These are phyloP conservation scores for Hypoxylon sp. DNA, from an alignment of 2,329 filamentous ascomycete genomes.

Conservation along the genomic window DNA sequence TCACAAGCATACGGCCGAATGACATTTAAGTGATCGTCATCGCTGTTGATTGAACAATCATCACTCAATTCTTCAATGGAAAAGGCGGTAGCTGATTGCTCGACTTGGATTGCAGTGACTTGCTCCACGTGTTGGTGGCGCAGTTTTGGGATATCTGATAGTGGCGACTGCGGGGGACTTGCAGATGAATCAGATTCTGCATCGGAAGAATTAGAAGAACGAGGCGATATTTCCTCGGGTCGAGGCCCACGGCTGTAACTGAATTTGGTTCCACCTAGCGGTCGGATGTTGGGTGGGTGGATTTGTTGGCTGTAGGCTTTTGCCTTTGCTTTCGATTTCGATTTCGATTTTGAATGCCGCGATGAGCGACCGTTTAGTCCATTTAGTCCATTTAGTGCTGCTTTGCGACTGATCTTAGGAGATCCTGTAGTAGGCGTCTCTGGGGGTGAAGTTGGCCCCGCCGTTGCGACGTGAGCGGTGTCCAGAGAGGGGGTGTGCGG, in stretches of 20 bases:
- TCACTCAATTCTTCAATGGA: constrained; percentile 54
- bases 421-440: constrained; percentile 58
- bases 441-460: constrained; percentile 59
- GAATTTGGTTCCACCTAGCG: constrained; percentile 54
- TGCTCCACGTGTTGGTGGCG: constrained; percentile 44
- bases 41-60: constrained; percentile 49
- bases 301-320: constrained; percentile 47
- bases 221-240: constrained; percentile 54
- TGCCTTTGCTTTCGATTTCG: constrained; percentile 7
- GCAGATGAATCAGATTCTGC: constrained; percentile 48
- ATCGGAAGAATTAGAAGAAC: constrained; percentile 52
- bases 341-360: constrained; percentile 38
- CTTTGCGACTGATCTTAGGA: constrained; percentile 50
- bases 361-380: constrained; percentile 42
- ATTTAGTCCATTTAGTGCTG: constrained; percentile 37
- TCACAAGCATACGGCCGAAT: constrained; percentile 52
- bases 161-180: constrained; percentile 50
- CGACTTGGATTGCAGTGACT: constrained; percentile 36
- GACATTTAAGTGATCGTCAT: constrained; percentile 48
- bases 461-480: constrained; percentile 47
- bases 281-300: constrained; percentile 54
- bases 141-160: constrained; percentile 48
- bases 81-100: constrained; percentile 43
- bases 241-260: constrained; percentile 50
- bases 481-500: constrained; percentile 52